Evolutionary conservation across 2,329 filamentous ascomycete species (phyloP).

Genomic region (Gyromitra esculenta): DNA sequence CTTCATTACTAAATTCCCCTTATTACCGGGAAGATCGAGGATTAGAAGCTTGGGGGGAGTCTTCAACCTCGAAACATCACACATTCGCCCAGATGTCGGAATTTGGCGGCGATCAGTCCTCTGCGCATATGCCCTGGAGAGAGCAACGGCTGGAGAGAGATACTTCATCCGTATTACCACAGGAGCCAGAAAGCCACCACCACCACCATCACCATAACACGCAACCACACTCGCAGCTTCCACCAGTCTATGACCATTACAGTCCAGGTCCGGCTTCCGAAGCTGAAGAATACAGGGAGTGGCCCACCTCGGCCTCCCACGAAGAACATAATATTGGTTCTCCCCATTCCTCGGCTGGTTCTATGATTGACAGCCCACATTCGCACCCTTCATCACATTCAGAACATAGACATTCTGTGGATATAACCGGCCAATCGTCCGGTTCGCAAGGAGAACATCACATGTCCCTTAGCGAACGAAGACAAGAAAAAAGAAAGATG

Average conservation of each 20-base stretch:
- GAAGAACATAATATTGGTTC: constrained; percentile 53
- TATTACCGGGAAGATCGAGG: constrained; percentile 54
- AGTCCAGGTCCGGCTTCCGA: constrained; percentile 52
- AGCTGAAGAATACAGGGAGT: constrained; percentile 54
- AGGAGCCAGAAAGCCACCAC: constrained; percentile 53
- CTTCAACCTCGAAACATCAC: constrained; percentile 51
- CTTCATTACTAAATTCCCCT: constrained; percentile 54
- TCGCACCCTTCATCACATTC: constrained; percentile 66
- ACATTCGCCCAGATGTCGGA: constrained; percentile 54
- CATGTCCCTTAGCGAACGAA: constrained; percentile 54
- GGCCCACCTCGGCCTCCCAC: constrained; percentile 52
- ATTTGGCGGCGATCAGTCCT: constrained; percentile 53
- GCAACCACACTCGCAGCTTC: constrained; percentile 50
- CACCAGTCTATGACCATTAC: constrained; percentile 53
- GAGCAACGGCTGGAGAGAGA: constrained; percentile 54
- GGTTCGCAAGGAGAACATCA: constrained; percentile 54
- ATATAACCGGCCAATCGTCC: constrained; percentile 53
- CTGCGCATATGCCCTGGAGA: constrained; percentile 53
- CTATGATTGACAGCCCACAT: constrained; percentile 68
- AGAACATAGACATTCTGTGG: constrained; percentile 65
- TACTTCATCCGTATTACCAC: constrained; percentile 52
- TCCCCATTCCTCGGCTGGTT: constrained; percentile 55
- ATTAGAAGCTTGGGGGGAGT: constrained; percentile 53
- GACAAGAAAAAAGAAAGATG: constrained; percentile 62
- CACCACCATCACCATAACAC: constrained; percentile 49